These are phyloP conservation scores for Flaveria bidentis DNA, from an alignment of 129 eudicot species.

Conservation along the genomic window DNA sequence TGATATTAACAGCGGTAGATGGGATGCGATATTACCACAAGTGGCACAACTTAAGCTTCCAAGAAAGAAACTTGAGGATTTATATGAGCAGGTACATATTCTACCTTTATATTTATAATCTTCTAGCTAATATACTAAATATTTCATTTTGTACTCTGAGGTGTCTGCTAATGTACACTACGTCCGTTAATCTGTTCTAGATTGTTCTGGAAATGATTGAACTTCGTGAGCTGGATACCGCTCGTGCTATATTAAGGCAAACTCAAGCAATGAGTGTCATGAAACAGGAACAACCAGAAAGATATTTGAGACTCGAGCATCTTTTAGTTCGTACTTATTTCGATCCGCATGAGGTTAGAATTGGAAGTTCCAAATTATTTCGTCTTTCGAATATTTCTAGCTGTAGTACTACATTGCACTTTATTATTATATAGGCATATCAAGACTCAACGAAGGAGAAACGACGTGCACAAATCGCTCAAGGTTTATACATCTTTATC, in stretches of 20 bases:
- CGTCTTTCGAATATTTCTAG: constrained; percentile 2
- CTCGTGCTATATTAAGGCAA: constrained; percentile 96
- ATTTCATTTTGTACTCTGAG: constrained; percentile 16
- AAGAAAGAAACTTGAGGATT: constrained; percentile 84
- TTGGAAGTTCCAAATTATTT: neutral
- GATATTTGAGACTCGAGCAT: constrained; percentile 95
- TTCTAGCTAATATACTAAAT: neutral
- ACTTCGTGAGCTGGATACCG: constrained; percentile 95
- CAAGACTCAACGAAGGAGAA: constrained; percentile 97
- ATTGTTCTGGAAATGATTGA: constrained; percentile 99
- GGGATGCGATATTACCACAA: constrained; percentile 98
- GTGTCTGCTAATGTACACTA: constrained; percentile 18
- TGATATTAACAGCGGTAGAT: constrained; percentile 92
- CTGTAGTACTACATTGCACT: constrained; percentile 20
- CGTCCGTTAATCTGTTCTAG: constrained; percentile 36
- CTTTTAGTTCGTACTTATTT: constrained; percentile 97
- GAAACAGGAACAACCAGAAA: constrained; percentile 99
- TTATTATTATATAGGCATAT: constrained; percentile 58
- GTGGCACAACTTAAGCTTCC: constrained; percentile 97
- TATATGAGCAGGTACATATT: constrained; percentile 80
- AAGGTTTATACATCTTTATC: constrained; percentile 52
- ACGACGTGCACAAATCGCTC: constrained; percentile 89
- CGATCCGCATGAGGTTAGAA: constrained; percentile 90
- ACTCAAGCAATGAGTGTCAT: constrained; percentile 98
- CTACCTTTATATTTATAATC: neutral